Evolutionary conservation across 2,329 filamentous ascomycete genomes (phyloP).

Genomic region (Botrytis elliptica): DNA sequence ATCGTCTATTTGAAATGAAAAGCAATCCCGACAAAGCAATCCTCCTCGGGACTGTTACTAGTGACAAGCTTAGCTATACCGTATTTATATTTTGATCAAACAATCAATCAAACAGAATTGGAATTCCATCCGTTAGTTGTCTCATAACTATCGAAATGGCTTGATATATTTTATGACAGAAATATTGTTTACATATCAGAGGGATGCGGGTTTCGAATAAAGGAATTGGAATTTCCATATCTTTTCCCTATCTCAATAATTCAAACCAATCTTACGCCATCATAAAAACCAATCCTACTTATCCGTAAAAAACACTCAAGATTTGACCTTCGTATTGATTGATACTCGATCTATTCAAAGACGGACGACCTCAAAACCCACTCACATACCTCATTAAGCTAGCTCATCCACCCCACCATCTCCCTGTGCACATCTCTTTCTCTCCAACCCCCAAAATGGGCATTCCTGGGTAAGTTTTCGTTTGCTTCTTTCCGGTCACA

Average conservation of each 20-base stretch:
- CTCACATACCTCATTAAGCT: background rate
- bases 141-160: conserved; percentile 13
- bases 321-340: background rate
- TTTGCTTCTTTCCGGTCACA: background rate
- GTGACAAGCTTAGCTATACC: background rate
- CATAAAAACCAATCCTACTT: background rate
- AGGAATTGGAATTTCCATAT: too few relatives aligned
- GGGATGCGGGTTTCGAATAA: background rate
- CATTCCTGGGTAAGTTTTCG: conserved; percentile 3
- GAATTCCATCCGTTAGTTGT: background rate
- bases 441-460: background rate
- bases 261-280: background rate
- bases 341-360: background rate
- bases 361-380: background rate
- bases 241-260: background rate
- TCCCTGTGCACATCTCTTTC: background rate
- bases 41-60: background rate
- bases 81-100: background rate
- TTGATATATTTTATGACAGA: background rate
- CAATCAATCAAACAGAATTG: background rate
- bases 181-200: background rate
- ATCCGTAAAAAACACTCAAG: background rate
- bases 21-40: background rate
- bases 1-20: background rate
- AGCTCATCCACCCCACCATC: background rate